A percentile compares a stretch with the other conserved stretches of the same genome.
Evolutionary conservation across 192 early-diverging fungal genomes (phyloP).

Genomic region (Podila verticillata): DNA sequence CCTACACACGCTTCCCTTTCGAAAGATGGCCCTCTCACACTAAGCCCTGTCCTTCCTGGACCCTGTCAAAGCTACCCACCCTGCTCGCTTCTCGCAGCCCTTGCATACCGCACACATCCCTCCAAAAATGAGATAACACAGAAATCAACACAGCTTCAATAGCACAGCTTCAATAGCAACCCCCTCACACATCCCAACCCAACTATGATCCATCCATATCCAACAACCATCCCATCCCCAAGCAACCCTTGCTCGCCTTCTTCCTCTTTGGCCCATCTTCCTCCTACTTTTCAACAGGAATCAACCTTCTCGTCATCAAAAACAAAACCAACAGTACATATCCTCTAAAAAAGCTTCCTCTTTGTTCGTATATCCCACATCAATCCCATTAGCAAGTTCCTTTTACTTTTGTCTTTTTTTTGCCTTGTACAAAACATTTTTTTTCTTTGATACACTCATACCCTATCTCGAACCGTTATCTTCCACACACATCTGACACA

Average conservation of each 20-base stretch:
- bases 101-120: not conserved
- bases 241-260: not conserved
- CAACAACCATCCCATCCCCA: no score
- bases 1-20: not conserved
- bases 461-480: not conserved
- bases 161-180: not conserved
- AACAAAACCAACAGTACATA: not conserved
- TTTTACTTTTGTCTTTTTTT: not conserved
- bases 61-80: not conserved
- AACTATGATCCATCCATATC: constrained; percentile 28
- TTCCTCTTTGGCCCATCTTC: constrained; percentile 13
- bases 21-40: constrained; percentile 32
- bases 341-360: not conserved
- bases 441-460: not conserved
- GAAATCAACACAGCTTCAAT: not conserved
- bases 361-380: constrained; percentile 1
- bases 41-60: constrained; percentile 13
- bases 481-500: not conserved
- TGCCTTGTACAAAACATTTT: not conserved
- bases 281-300: not conserved
- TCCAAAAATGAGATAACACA: constrained; percentile 6
- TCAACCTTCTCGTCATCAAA: no score
- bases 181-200: constrained; percentile 1
- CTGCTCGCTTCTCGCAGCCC: not conserved
- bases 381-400: not conserved